Conservation (phyloP, 768 basidiomycete genomes). For the Amanita rimosa region DNA sequence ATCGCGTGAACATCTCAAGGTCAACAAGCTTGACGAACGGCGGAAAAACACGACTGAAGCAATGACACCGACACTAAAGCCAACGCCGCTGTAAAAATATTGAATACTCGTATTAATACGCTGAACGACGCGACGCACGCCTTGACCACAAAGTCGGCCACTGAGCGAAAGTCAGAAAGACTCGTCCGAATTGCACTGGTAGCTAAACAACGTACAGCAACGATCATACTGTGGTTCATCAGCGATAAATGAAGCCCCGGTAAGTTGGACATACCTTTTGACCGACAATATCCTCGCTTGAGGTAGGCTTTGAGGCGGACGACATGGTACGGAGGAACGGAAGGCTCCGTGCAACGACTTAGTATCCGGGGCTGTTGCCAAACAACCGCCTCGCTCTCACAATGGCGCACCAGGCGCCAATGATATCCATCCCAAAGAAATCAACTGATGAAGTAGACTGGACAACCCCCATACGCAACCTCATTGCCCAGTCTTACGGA, state of each 20-base stretch:
- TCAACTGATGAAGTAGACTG: constrained; percentile 96
- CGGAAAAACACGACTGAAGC: constrained; percentile 87
- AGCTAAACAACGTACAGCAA: constrained; percentile 42
- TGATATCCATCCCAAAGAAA: constrained; percentile 90
- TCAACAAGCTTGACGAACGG: constrained; percentile 41
- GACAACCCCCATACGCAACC: constrained; percentile 74
- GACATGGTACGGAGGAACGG: constrained; percentile 25
- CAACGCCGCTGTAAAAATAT: constrained; percentile 54
- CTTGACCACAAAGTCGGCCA: constrained; percentile 81
- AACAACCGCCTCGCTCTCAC: not conserved
- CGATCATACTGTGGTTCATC: constrained; percentile 59
- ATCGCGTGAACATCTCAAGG: constrained; percentile 1
- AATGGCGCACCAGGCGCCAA: constrained; percentile 77
- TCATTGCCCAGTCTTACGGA: constrained; percentile 88
- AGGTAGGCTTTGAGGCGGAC: constrained; percentile 49
- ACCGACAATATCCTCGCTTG: constrained; percentile 84
- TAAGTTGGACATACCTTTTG: constrained; percentile 56
- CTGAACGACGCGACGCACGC: constrained; percentile 37
- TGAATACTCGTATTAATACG: not conserved
- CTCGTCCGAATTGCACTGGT: constrained; percentile 1
- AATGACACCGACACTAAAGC: constrained; percentile 82
- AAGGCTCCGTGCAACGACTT: constrained; percentile 15
- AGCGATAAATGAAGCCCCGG: constrained; percentile 6
- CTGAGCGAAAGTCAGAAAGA: constrained; percentile 18
- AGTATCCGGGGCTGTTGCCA: constrained; percentile 5